Evolutionary conservation across 768 basidiomycete genomes (phyloP).

Genomic region (Pleurotus cornucopiae): DNA sequence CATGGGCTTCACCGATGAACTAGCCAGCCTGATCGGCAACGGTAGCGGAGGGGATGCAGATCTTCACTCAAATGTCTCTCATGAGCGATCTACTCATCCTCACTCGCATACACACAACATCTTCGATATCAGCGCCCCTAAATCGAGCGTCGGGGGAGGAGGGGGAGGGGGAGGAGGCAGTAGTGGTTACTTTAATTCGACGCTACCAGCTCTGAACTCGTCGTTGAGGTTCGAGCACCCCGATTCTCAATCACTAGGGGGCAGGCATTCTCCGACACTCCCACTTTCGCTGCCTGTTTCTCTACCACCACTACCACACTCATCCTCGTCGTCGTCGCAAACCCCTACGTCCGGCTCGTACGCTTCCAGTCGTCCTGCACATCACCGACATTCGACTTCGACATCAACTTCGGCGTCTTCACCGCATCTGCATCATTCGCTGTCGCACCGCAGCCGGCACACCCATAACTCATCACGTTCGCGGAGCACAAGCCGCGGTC

Average conservation of each 20-base stretch:
- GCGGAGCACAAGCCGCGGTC: slow-evolving; percentile 15
- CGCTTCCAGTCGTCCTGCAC: background rate
- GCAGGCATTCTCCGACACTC: too few relatives aligned
- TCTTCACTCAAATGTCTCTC: slow-evolving; percentile 16
- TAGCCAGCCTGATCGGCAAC: slow-evolving; percentile 52
- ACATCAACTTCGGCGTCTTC: background rate
- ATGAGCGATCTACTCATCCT: slow-evolving; percentile 15
- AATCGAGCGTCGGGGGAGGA: slow-evolving; percentile 32
- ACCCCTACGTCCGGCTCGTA: slow-evolving; percentile 3
- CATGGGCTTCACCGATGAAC: slow-evolving; percentile 67
- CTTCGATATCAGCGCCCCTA: slow-evolving; percentile 41
- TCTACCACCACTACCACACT: slow-evolving; percentile 27
- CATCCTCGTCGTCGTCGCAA: slow-evolving; percentile 1
- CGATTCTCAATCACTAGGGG: background rate
- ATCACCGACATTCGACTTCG: background rate
- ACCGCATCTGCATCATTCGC: slow-evolving; percentile 1
- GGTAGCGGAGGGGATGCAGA: slow-evolving; percentile 1
- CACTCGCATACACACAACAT: slow-evolving; percentile 45
- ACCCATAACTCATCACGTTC: slow-evolving; percentile 36
- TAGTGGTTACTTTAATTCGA: slow-evolving; percentile 40
- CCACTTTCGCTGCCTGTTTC: slow-evolving; percentile 21
- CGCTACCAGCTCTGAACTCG: slow-evolving; percentile 48
- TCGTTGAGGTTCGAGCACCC: slow-evolving; percentile 29
- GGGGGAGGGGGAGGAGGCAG: background rate
- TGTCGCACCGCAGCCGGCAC: slow-evolving; percentile 28